phyloP scores from a whole-genome alignment of 345 rosid genomes.

The Iberis pinnata region DNA sequence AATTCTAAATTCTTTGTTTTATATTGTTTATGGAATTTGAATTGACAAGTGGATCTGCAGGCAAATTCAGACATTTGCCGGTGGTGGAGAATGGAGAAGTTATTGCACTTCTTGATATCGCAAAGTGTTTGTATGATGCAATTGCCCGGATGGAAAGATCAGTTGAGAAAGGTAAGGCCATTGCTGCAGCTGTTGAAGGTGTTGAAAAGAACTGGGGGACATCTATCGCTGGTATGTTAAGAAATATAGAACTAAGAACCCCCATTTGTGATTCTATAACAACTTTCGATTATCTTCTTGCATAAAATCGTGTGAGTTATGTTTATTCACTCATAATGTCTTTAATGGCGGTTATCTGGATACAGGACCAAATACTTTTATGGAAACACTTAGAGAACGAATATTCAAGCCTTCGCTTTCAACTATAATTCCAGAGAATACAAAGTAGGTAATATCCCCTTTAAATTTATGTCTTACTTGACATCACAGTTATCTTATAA shows the following conservation, averaged over 20 bases:
- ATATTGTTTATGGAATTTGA: too few species aligned
- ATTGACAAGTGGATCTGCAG: too few species aligned
- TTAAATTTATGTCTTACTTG: too few species aligned
- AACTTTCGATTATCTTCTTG: not conserved
- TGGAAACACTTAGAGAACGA: constrained; percentile 81
- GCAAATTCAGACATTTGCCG: too few species aligned
- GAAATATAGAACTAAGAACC: too few species aligned
- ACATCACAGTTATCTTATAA: not conserved
- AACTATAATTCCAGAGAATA: constrained; percentile 72
- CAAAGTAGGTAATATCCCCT: constrained; percentile 94
- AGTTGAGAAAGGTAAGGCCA: constrained; percentile 94
- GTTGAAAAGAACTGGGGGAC: constrained; percentile 92
- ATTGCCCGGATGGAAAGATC: constrained; percentile 99
- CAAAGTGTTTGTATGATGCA: constrained; percentile 97
- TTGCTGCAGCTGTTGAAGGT: constrained; percentile 99
- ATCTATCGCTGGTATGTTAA: constrained; percentile 57
- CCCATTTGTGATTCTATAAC: too few species aligned
- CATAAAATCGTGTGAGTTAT: not conserved
- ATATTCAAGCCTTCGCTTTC: constrained; percentile 87
- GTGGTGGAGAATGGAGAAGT: constrained; percentile 99
- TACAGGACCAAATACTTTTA: constrained; percentile 67
- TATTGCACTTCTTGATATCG: constrained; percentile 89
- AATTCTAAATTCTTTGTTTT: too few species aligned
- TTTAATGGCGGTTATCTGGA: too few species aligned
- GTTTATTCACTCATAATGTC: too few species aligned